Evolutionary conservation across 352 stramenopile species (phyloP), one percentile per base, ranked within the genome.

Genomic region (Blastocystis sp.): DNA sequence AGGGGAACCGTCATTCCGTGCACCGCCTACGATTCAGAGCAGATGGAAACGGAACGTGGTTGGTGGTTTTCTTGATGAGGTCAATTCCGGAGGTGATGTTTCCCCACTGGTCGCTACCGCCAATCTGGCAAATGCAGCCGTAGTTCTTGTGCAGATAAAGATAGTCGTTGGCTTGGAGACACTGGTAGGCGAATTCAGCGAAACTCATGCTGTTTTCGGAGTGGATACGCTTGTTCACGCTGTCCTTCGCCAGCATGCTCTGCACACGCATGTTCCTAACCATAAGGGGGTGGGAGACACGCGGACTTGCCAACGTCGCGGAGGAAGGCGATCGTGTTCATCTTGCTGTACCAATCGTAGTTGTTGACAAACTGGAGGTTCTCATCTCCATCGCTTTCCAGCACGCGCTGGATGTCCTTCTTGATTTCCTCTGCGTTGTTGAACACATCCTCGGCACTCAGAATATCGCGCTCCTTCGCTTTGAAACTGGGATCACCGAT

Each of bases 101-200:
- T 5, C 97, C 97, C 97, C 97, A 99, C 91, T 99, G 97, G 91
- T 99, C 97, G 76, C 93, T 98, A 53, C 97, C 97, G 66, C 97
- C 97, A 71, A 99, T 93, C 91, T 99, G 97, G 67, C 97, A 92
- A 19, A 94, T 91, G 61, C 94, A 97, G 80, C 93, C 91, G 86
- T 98, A 91, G n/a, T 94, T 89, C 67, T 92, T 90, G 90, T 94
- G 94, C 14, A 99, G 90, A 89, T 99, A 95, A 77, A 98, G 89
- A 91, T 99, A 99, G 90, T 99, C 97, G 89, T 98, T 99, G 7
- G 96, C 96, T 91, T 99, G 96, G 86, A 99, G 94, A 88, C 99
- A 94, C 92, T 99, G 98, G 92, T 99, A 99, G 88, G 97, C 98
- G 89, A 99, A 99, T 92, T 99, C 97, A 78, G 99, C 93, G 91